Evolutionary conservation across 1,139 yeast species (phyloP).

Genomic region (Hyphopichia khmerensis): DNA sequence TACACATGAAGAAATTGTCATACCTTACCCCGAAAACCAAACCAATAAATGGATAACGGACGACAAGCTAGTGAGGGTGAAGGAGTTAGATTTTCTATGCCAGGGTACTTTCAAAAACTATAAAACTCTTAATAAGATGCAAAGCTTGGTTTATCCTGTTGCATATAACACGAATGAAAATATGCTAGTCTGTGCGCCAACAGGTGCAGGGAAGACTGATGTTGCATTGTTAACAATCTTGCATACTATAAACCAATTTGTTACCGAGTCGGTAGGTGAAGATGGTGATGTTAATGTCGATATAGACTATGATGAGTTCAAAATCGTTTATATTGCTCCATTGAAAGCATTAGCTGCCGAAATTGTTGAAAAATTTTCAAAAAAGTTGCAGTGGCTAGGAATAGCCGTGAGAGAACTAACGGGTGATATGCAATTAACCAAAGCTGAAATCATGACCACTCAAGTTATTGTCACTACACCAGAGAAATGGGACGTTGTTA

Average conservation of each 20-base stretch:
- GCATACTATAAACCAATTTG: slow-evolving; percentile 72
- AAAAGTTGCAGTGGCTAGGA: slow-evolving; percentile 80
- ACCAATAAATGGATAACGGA: slow-evolving; percentile 49
- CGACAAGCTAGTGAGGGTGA: slow-evolving; percentile 54
- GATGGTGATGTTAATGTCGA: slow-evolving; percentile 54
- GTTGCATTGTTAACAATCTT: slow-evolving; percentile 86
- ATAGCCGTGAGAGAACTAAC: slow-evolving; percentile 86
- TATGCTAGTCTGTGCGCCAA: slow-evolving; percentile 97
- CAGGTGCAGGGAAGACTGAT: slow-evolving; percentile 99
- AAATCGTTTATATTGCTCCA: slow-evolving; percentile 94
- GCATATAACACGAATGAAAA: slow-evolving; percentile 94
- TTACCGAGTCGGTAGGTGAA: slow-evolving; percentile 45
- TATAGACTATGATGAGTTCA: slow-evolving; percentile 78
- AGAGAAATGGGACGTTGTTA: slow-evolving; percentile 98
- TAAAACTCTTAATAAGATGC: slow-evolving; percentile 79
- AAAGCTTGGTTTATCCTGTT: slow-evolving; percentile 85
- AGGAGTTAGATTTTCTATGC: slow-evolving; percentile 73
- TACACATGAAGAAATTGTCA: slow-evolving; percentile 78
- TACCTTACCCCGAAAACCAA: slow-evolving; percentile 68
- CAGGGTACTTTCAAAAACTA: slow-evolving; percentile 83
- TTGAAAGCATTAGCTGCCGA: slow-evolving; percentile 96
- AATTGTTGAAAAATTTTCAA: slow-evolving; percentile 85
- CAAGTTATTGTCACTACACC: slow-evolving; percentile 96
- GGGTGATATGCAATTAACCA: slow-evolving; percentile 94
- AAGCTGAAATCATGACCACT: slow-evolving; percentile 77